These are phyloP conservation scores for Cytospora paraplurivora DNA, from an alignment of 2,329 filamentous ascomycete species.

Conservation along the genomic window DNA sequence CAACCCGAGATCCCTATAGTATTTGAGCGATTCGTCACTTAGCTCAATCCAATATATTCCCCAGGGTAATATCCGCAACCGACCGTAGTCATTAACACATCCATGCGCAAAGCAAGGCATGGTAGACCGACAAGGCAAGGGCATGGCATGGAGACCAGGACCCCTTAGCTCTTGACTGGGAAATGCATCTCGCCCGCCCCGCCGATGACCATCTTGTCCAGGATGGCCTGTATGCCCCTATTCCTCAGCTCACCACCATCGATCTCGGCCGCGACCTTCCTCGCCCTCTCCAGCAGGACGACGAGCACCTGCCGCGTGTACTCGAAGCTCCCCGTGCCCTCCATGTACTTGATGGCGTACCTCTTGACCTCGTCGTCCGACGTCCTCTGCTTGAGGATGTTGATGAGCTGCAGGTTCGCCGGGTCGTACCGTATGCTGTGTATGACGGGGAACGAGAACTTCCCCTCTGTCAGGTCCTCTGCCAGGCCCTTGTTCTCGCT, in stretches of 20 bases:
- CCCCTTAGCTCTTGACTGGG: conserved; percentile 22
- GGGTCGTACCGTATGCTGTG: conserved; percentile 83
- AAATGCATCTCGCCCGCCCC: conserved; percentile 24
- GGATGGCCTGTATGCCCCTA: conserved; percentile 62
- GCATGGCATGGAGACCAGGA: too few species aligned
- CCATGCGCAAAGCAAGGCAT: too few species aligned
- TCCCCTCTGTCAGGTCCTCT: conserved; percentile 94
- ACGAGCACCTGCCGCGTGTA: conserved; percentile 73
- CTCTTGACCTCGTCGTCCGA: conserved; percentile 83
- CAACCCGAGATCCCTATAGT: background rate
- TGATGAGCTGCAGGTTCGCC: conserved; percentile 77
- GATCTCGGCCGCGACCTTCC: conserved; percentile 63
- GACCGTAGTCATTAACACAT: background rate
- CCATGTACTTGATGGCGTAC: conserved; percentile 91
- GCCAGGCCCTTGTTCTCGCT: conserved; percentile 88
- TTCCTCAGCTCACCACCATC: conserved; percentile 57
- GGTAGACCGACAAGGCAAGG: background rate
- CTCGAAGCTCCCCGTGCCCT: conserved; percentile 83
- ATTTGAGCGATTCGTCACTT: background rate
- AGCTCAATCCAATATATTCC: background rate
- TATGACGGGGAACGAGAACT: conserved; percentile 95
- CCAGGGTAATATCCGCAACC: background rate
- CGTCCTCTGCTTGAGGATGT: conserved; percentile 90
- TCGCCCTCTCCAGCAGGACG: conserved; percentile 65
- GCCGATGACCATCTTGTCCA: conserved; percentile 63